These are phyloP conservation scores for Rutstroemia sp. DNA, from an alignment of 2,329 filamentous ascomycete genomes.

Conservation along the genomic window DNA sequence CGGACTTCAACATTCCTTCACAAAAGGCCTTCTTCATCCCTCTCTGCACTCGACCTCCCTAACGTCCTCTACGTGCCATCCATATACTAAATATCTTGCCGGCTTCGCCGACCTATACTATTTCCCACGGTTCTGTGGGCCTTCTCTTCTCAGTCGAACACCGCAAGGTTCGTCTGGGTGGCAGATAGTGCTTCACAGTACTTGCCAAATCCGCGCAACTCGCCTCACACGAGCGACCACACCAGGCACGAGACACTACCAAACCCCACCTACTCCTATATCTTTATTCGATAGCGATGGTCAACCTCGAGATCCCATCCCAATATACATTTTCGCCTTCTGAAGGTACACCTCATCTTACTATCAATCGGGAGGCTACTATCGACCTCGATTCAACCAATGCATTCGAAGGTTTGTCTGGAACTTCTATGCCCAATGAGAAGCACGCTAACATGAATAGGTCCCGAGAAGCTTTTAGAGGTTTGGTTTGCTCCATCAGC, in stretches of 20 bases:
- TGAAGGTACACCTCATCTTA: conserved; percentile 79
- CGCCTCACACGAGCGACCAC: background rate
- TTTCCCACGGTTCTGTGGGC: conserved; percentile 70
- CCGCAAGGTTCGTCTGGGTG: conserved; percentile 94
- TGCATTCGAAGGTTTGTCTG: conserved; percentile 81
- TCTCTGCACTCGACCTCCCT: conserved; percentile 82
- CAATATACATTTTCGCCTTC: conserved; percentile 79
- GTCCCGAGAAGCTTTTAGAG: conserved; percentile 95
- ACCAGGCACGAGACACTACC: background rate
- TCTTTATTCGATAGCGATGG: conserved; percentile 56
- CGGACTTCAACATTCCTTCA: conserved; percentile 77
- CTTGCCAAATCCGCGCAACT: conserved; percentile 24
- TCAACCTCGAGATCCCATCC: conserved; percentile 71
- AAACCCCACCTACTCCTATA: background rate
- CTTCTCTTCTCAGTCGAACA: conserved; percentile 94
- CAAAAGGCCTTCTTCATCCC: conserved; percentile 74
- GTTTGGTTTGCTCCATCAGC: conserved; percentile 92
- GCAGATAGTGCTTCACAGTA: conserved; percentile 93
- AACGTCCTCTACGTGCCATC: conserved; percentile 70
- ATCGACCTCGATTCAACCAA: conserved; percentile 89
- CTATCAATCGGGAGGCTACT: conserved; percentile 93
- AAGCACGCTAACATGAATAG: conserved; percentile 35
- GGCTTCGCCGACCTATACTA: conserved; percentile 60
- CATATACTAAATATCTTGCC: conserved; percentile 55
- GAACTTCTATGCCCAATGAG: background rate